Evolutionary conservation across 2,329 filamentous ascomycete species (phyloP).

Genomic region (Botryotinia globosa): DNA sequence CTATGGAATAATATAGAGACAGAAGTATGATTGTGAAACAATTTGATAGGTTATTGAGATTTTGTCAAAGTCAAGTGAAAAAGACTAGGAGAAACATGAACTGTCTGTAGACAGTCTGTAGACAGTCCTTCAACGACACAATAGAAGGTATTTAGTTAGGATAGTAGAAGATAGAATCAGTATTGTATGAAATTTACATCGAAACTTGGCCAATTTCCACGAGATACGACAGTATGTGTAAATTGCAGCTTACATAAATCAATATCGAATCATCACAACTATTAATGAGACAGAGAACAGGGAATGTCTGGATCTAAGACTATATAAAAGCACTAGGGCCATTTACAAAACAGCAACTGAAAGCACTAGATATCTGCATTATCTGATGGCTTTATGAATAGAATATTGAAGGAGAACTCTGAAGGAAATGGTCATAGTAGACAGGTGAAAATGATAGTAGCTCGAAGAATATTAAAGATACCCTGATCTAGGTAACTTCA

Average conservation of each 20-base stretch:
- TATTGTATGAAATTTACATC: background rate
- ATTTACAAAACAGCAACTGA: background rate
- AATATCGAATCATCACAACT: background rate
- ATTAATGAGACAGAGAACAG: too few species aligned
- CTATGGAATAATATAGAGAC: background rate
- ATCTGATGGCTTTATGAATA: background rate
- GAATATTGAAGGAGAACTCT: background rate
- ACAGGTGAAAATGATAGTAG: background rate
- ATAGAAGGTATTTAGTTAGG: background rate
- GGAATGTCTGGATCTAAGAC: background rate
- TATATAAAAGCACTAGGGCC: background rate
- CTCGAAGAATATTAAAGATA: background rate
- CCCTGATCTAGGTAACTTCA: background rate
- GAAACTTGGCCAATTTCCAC: background rate
- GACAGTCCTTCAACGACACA: background rate
- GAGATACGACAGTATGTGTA: accelerated
- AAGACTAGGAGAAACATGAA: background rate
- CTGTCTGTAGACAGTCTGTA: background rate
- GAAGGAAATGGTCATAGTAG: background rate
- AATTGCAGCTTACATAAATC: background rate
- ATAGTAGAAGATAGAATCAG: background rate
- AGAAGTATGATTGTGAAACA: background rate
- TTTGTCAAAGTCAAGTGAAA: background rate
- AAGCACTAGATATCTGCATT: background rate
- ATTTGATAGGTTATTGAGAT: background rate